phyloP scores from a whole-genome alignment of 345 rosid species.

The Acer yangbiense region DNA sequence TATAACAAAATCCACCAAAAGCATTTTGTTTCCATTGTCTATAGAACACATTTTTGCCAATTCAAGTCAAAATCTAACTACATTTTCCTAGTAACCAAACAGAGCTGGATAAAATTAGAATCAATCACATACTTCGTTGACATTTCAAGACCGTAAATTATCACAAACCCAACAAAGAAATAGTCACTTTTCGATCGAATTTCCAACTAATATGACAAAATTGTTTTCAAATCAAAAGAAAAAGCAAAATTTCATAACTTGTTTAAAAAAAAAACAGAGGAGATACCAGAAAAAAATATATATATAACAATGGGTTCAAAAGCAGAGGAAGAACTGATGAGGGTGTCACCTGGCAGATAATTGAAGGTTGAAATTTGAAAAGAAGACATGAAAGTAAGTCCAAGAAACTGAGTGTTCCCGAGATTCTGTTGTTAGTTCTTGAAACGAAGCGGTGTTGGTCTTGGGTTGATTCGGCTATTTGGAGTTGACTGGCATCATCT shows the following conservation, averaged over 20 bases:
- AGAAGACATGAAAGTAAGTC: slow-evolving; percentile 15
- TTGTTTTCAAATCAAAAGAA: neutral
- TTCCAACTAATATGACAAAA: neutral
- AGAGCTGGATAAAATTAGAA: neutral
- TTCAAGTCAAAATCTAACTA: slow-evolving; percentile 3
- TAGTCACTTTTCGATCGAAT: neutral
- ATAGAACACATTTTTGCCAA: neutral
- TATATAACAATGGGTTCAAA: neutral
- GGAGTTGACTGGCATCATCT: slow-evolving; percentile 3
- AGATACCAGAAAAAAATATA: neutral
- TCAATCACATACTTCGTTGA: neutral
- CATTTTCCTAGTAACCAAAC: slow-evolving; percentile 5
- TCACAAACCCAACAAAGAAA: neutral
- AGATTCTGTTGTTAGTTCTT: neutral
- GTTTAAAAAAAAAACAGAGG: neutral
- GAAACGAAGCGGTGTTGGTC: slow-evolving; percentile 2
- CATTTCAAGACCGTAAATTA: neutral
- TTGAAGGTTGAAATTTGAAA: neutral
- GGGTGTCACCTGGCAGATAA: neutral
- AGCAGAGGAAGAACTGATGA: neutral
- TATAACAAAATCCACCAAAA: slow-evolving; percentile 5
- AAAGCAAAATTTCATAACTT: neutral
- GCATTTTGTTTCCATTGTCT: slow-evolving; percentile 1
- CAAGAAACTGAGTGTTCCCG: slow-evolving; percentile 16
- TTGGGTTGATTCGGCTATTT: slow-evolving; percentile 17